Percentiles rank a stretch among this genome's conserved stretches.
Conservation (phyloP, 352 stramenopile species). For the Phytopythium litorale region DNA sequence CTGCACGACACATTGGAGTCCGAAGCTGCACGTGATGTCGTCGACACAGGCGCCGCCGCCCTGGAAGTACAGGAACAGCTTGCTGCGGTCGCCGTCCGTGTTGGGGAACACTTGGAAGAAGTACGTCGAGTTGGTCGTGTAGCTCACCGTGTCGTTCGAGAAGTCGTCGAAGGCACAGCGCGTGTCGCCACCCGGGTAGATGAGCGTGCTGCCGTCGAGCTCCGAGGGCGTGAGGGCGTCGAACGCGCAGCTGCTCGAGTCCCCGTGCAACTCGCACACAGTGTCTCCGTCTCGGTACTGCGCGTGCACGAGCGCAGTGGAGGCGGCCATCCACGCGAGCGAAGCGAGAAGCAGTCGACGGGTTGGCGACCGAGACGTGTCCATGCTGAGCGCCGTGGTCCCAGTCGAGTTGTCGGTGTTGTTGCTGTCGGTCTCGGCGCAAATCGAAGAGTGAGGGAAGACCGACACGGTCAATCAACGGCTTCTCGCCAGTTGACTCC, state of each 20-base stretch:
- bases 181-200: conserved; percentile 28
- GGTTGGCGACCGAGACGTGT: background rate
- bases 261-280: background rate
- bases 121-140: conserved; percentile 20
- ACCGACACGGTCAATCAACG: conserved; percentile 61
- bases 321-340: background rate
- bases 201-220: conserved; percentile 27
- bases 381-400: background rate
- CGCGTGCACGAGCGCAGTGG: background rate
- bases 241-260: conserved; percentile 15
- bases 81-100: conserved; percentile 22
- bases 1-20: conserved; percentile 27
- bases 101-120: conserved; percentile 50
- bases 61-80: conserved; percentile 40
- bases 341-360: background rate
- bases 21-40: conserved; percentile 34
- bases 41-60: conserved; percentile 34
- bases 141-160: conserved; percentile 9
- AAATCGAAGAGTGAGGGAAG: conserved; percentile 35
- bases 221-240: conserved; percentile 25
- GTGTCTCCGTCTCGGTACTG: background rate
- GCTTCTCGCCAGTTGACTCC: too few species aligned
- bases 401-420: background rate
- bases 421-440: background rate
- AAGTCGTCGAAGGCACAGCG: conserved; percentile 31